Percentiles rank a stretch among this genome's conserved stretches.
These are phyloP conservation scores for Trichophyton schoenleinii DNA, from an alignment of 2,329 filamentous ascomycete species.

Conservation along the genomic window DNA sequence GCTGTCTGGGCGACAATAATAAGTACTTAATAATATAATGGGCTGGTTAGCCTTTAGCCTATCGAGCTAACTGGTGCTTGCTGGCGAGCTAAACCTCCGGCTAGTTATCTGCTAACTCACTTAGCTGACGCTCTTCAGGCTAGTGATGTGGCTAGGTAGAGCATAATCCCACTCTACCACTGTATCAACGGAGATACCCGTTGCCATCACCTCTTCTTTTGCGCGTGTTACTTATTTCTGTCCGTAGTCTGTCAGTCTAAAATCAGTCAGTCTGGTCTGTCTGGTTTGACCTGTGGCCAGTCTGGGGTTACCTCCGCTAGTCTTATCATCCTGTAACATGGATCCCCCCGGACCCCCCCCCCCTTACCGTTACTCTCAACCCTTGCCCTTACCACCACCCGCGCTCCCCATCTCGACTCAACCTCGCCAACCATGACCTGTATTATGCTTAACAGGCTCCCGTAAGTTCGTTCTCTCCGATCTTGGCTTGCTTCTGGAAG, in stretches of 20 bases:
- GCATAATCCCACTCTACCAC: too few species aligned
- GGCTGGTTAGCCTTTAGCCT: too few species aligned
- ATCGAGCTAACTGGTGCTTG: too few species aligned
- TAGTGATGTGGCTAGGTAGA: neutral
- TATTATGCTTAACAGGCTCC: neutral
- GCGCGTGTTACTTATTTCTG: too few species aligned
- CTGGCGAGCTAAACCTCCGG: too few species aligned
- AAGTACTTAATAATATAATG: too few species aligned
- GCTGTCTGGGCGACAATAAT: neutral
- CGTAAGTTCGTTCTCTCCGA: neutral
- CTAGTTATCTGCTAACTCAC: too few species aligned
- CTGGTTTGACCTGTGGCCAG: neutral
- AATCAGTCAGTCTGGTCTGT: too few species aligned
- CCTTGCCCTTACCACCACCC: neutral
- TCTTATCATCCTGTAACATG: conserved; percentile 1
- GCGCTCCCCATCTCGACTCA: neutral
- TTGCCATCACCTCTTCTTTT: neutral
- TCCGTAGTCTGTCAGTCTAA: too few species aligned
- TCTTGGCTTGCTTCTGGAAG: neutral
- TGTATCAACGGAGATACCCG: neutral
- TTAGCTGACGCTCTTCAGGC: too few species aligned
- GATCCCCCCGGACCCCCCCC: neutral
- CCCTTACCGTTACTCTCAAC: neutral
- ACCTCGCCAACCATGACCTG: neutral
- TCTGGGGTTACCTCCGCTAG: conserved; percentile 1